These are phyloP conservation scores for Neurospora sp. DNA, from an alignment of 495 filamentous ascomycete species.

Conservation along the genomic window DNA sequence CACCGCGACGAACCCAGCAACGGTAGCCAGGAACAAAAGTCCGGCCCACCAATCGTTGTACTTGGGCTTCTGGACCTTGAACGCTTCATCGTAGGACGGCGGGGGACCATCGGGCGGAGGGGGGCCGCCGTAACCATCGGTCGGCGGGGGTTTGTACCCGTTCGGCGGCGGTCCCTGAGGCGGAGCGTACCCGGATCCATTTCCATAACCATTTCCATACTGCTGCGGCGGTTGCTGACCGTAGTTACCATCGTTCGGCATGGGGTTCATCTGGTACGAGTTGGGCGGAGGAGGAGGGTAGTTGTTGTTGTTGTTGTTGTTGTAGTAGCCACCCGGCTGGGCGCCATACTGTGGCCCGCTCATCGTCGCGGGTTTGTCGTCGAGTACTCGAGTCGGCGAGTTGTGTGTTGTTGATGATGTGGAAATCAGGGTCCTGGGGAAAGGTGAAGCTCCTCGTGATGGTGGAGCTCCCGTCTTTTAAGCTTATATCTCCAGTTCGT, in stretches of 20 bases:
- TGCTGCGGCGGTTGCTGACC: constrained; percentile 3
- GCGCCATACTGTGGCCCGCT: neutral
- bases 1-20: constrained; percentile 66
- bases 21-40: constrained; percentile 65
- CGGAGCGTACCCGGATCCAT: neutral
- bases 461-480: neutral
- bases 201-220: constrained; percentile 10
- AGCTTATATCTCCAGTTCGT: neutral
- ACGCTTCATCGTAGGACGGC: constrained; percentile 64
- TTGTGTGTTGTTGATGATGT: neutral
- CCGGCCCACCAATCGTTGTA: constrained; percentile 86
- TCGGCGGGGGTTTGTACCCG: constrained; percentile 9
- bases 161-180: neutral
- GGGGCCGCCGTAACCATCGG: constrained; percentile 1
- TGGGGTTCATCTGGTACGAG: constrained; percentile 16
- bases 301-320: constrained; percentile 4
- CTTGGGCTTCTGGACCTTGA: constrained; percentile 72
- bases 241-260: constrained; percentile 11
- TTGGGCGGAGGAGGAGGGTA: constrained; percentile 14
- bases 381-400: neutral
- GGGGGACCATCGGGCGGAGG: constrained; percentile 19
- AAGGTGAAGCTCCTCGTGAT: neutral
- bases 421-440: neutral
- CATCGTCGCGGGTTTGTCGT: neutral
- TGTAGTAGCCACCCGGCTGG: constrained; percentile 10